These are phyloP conservation scores for Moniliella sp. DNA, from an alignment of 1,284 basidiomycete genomes.

Conservation along the genomic window DNA sequence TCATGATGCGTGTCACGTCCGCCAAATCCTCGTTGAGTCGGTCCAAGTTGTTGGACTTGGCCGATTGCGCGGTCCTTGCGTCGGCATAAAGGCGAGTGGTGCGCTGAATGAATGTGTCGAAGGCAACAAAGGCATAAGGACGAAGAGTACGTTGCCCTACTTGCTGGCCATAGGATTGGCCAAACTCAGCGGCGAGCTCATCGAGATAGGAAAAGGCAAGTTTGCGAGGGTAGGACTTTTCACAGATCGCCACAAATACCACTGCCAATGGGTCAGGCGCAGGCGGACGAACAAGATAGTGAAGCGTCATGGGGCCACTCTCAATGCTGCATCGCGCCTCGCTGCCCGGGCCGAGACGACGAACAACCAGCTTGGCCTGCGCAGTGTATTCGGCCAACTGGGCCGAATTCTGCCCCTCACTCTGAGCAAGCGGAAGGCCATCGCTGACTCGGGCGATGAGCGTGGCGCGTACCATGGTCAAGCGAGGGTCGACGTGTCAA, in stretches of 20 bases:
- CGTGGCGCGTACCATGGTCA: slow-evolving; percentile 32
- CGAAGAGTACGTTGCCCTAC: slow-evolving; percentile 21
- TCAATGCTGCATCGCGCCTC: slow-evolving; percentile 93
- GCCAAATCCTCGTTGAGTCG: slow-evolving; percentile 83
- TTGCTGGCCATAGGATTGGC: slow-evolving; percentile 31
- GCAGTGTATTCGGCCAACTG: slow-evolving; percentile 90
- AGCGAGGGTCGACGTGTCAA: too few species aligned
- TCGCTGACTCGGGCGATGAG: slow-evolving; percentile 26
- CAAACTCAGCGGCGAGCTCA: slow-evolving; percentile 85
- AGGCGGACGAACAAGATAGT: slow-evolving; percentile 61
- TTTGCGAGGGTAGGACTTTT: slow-evolving; percentile 90
- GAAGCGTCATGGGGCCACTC: slow-evolving; percentile 73
- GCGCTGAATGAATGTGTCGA: slow-evolving; percentile 85
- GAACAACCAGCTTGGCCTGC: slow-evolving; percentile 85
- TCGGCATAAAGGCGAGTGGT: slow-evolving; percentile 85
- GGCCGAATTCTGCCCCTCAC: slow-evolving; percentile 54
- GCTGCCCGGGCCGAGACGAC: slow-evolving; percentile 71
- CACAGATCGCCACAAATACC: slow-evolving; percentile 80
- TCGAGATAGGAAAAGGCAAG: slow-evolving; percentile 92
- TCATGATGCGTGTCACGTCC: slow-evolving; percentile 96
- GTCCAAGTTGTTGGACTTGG: slow-evolving; percentile 49
- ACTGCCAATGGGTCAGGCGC: slow-evolving; percentile 38
- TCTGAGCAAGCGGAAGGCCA: slow-evolving; percentile 25
- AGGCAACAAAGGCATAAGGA: slow-evolving; percentile 30
- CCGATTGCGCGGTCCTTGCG: slow-evolving; percentile 59